Percentiles rank a stretch among this genome's conserved stretches.
These are phyloP conservation scores for Solanum sejunctum DNA, from an alignment of 257 asterid genomes.

Conservation along the genomic window DNA sequence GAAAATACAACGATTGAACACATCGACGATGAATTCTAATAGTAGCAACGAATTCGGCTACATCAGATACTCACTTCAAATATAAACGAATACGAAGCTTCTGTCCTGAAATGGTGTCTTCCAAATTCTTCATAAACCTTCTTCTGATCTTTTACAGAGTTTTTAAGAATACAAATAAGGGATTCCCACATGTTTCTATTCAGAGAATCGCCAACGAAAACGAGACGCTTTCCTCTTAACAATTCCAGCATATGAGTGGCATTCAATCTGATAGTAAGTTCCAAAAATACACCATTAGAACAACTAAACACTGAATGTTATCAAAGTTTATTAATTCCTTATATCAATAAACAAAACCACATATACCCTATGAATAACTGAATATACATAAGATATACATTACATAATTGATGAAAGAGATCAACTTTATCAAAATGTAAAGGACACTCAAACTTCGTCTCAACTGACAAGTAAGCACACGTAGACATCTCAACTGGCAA, in stretches of 20 bases:
- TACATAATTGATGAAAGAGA: not conserved
- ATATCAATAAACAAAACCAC: not conserved
- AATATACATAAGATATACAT: not conserved
- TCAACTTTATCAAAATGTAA: not conserved
- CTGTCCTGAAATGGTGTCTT: slow-evolving; percentile 38
- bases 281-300: not conserved
- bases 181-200: slow-evolving; percentile 89
- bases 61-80: slow-evolving; percentile 35
- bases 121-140: slow-evolving; percentile 59
- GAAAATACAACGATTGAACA: not conserved
- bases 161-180: slow-evolving; percentile 56
- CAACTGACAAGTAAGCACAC: not conserved
- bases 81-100: slow-evolving; percentile 49
- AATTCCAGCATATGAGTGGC: slow-evolving; percentile 55
- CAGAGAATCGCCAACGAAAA: slow-evolving; percentile 64
- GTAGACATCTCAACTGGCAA: not conserved
- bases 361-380: not conserved
- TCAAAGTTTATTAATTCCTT: not conserved
- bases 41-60: not conserved
- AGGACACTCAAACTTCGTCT: not conserved
- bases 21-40: not conserved
- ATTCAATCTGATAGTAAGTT: slow-evolving; percentile 28
- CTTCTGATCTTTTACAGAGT: slow-evolving; percentile 35
- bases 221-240: slow-evolving; percentile 53
- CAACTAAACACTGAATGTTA: not conserved